Base-by-base conservation (phyloP, 169 alveolate species). In the Cryptosporidium viatorum region DNA sequence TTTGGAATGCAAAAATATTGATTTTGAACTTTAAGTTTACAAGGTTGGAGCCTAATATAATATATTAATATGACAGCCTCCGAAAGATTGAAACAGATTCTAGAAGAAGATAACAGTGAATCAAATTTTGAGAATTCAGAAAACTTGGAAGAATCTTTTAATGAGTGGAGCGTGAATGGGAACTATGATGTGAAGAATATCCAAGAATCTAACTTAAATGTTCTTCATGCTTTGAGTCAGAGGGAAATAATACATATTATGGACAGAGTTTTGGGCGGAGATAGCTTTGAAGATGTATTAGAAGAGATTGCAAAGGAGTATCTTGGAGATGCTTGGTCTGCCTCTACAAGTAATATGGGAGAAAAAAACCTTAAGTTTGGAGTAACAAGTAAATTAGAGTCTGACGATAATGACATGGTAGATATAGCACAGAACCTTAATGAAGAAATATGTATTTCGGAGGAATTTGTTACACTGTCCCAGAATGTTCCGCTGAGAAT, bases 401-500 rank as follows among this genome's bases (percentile, higher is more conserved):
- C 45, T 70, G 55, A 85, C 55, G 23, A 60, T 7, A 23, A n/a
- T 52, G 70, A 37, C 5, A 45, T 74, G 70, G 26, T 52, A 21
- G 33, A 62, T 58, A 45, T 26, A 1, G 48, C 18, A 10, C 86
- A 75, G 31, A 70, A 65, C 18, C 37, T 60, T 62, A 31, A 16
- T 29, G 52, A 59, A 21, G 87, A 92, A n/a, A 73, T 62, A 29
- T 91, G 55, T 37, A 70, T 55, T 3, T 71, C 70, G 12, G 94
- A 86, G 51, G 71, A 84, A 29, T 92, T 89, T 50, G 43, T 92
- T 33, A 80, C 58, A 21, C 43, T 92, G 59, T 85, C 93, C 31
- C 89, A 92, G 43, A 80, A 80, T 52, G 92, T 92, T 12, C 94
- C 94, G 0, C 31, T 92, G 59, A 85, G 95, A 33, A 84, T 93